Base-by-base conservation (phyloP, 2,329 filamentous ascomycete genomes). In the Verticillium albo-atrum region DNA sequence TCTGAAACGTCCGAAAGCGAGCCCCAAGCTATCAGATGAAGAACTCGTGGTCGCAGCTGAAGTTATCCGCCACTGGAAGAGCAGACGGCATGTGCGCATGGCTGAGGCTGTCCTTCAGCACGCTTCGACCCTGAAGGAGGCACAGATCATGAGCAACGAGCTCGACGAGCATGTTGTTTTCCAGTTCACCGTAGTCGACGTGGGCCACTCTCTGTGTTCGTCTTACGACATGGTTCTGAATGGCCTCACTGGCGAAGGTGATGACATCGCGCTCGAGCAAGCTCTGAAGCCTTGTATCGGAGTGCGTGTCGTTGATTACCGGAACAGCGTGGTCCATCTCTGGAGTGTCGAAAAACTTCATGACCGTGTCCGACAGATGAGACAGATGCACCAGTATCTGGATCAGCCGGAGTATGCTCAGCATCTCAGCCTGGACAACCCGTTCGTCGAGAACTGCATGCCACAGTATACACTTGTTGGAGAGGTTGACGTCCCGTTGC, bases 181-280 rank as follows among this genome's bases (percentile, higher is more conserved):
- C 72, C 95, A 99, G 72, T 99, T 98, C 71, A 89, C 91, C 14
- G 88, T 97, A 59, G 87, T 98, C 32, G 94, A 97, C 68, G 80
- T 89, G 63, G 95, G 95, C 1, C 93, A 99, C 68, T 88, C 87
- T 25, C 83, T 96, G 65, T 93, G 90, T 66, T 99, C 95, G 3
- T 96, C 93, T 1, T 99, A 99, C 74, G 95, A 99, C 73, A 89
- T 99, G 75, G 92, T 98, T 3, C 81, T 99, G 50, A 97, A 96
- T 68, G 94, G 92, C 23, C 87, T 97, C 50, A 89, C 90, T 1
- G 87, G 89, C 10, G 94, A 98, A 72, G 92, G 94, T 26, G 85
- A 89, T 61, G 93, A 97, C 68, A 79, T 89, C 32, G 88, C 89
- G 20, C 82, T 99, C 6, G 92, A 96, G 61, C 86, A 89, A 64